Base-by-base conservation (phyloP, 2,329 filamentous ascomycete species). In the Pseudocercospora pini-densiflorae region DNA sequence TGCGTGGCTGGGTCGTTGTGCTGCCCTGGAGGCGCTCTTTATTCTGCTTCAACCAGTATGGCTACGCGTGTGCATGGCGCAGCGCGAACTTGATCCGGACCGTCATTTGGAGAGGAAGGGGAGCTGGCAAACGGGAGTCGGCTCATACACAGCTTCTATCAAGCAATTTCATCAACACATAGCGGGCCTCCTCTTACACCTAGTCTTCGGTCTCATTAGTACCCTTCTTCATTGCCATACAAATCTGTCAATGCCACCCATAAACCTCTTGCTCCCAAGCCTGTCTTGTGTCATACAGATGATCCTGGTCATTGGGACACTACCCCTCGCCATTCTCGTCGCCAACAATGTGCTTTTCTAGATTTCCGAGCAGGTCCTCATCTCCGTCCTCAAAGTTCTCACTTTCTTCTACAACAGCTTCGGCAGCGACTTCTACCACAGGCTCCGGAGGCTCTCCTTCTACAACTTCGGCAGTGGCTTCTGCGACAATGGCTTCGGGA, bases 311-410 rank as follows among this genome's bases (percentile, higher is more conserved):
- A 6, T 55, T 19, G 27, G 4, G 16, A 55, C 16, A 29, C 51
- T 55, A 55, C 23, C 51, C 16, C 23, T 33, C 51, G 23, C 16
- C 27, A 19, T 55, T 6, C 7, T 12, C 51, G 21, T 55, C 27
- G 27, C 51, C 51, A 23, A 66, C 71, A 6, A 74, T 66, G 49
- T 71, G 67, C 66, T 74, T 74, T 58, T 74, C 73, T 33, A 76
- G 65, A 64, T 71, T 73, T 7, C 73, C 74, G 3, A 75, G 71
- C 8, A 76, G 54, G 59, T 76, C 74, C 14, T 76, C 74, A 10
- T 73, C 72, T 21, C 66, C 73, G 31, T 75, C 70, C 16, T 71
- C 70, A 19, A 68, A 68, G 14, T 67, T 69, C 53, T 70, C 66
- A 3, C 33, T 40, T 21, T 64, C 65, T 23, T 59, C 57, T 19